Evolutionary conservation across 148 eudicot species (phyloP).

Genomic region (Silene uniflora): DNA sequence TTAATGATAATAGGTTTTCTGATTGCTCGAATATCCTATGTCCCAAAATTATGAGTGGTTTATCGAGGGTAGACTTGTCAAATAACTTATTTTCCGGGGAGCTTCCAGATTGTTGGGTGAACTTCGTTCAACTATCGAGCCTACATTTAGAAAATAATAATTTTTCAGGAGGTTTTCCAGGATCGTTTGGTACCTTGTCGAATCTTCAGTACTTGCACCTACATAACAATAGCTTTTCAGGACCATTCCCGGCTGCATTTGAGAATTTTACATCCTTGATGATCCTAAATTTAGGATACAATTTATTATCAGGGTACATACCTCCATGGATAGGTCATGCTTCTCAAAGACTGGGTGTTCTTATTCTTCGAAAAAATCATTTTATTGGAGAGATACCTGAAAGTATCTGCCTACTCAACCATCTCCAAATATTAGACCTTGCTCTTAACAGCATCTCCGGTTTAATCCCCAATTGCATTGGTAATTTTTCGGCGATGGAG

Average conservation of each 20-base stretch:
- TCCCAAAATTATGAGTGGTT: background rate
- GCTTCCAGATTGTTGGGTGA: slow-evolving; percentile 16
- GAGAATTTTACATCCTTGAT: too few relatives aligned
- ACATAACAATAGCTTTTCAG: slow-evolving; percentile 13
- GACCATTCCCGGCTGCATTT: too few relatives aligned
- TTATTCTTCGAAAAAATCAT: slow-evolving; percentile 9
- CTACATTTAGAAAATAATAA: slow-evolving; percentile 6
- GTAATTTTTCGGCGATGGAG: slow-evolving; percentile 12
- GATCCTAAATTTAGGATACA: slow-evolving; percentile 4
- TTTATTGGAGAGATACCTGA: slow-evolving; percentile 13
- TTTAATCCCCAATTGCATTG: slow-evolving; percentile 16
- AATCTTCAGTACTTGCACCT: slow-evolving; percentile 16
- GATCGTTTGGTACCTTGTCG: background rate
- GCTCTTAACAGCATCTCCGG: background rate
- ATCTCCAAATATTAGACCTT: slow-evolving; percentile 19
- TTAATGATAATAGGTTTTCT: slow-evolving; percentile 21
- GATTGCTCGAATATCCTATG: slow-evolving; percentile 3
- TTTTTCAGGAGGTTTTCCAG: background rate
- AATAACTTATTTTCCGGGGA: slow-evolving; percentile 24
- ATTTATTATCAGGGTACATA: slow-evolving; percentile 12
- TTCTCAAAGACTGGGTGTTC: background rate
- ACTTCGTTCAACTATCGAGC: background rate
- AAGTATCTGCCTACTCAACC: slow-evolving; percentile 7
- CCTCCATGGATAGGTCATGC: background rate
- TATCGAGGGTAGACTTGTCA: slow-evolving; percentile 2